Conservation (phyloP, 352 stramenopile genomes). For the Pythium monospermum region DNA sequence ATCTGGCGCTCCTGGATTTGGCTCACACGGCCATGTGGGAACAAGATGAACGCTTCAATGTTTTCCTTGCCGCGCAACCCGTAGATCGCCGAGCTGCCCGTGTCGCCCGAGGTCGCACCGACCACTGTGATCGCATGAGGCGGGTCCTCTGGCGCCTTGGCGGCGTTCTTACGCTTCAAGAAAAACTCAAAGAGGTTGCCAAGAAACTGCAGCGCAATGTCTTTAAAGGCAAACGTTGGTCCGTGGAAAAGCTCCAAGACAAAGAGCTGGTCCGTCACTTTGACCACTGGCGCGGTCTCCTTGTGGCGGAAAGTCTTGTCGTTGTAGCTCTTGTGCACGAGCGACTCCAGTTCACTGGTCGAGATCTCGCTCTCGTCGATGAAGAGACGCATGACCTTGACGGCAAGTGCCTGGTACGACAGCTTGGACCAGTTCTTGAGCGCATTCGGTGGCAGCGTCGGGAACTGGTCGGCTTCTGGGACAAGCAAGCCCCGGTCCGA, state of each 20-base stretch:
- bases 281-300: conserved; percentile 94
- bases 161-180: conserved; percentile 85
- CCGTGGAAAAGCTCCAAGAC: conserved; percentile 99
- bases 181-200: conserved; percentile 99
- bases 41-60: conserved; percentile 98
- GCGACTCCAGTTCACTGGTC: conserved; percentile 75
- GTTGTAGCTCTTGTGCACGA: conserved; percentile 93
- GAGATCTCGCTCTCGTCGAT: conserved; percentile 95
- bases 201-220: conserved; percentile 98
- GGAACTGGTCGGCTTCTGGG: conserved; percentile 75
- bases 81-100: conserved; percentile 97
- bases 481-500: conserved; percentile 81
- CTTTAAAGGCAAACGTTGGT: conserved; percentile 99
- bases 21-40: conserved; percentile 94
- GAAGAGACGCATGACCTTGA: conserved; percentile 96
- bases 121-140: conserved; percentile 94
- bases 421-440: conserved; percentile 83
- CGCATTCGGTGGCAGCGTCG: conserved; percentile 57
- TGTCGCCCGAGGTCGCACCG: conserved; percentile 97
- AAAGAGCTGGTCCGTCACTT: conserved; percentile 84
- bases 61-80: conserved; percentile 96
- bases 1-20: conserved; percentile 99
- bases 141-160: conserved; percentile 35
- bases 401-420: conserved; percentile 92
- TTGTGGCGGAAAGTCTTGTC: conserved; percentile 85